Conservation (phyloP, 495 filamentous ascomycete species). For the Oidiodendron maius region DNA sequence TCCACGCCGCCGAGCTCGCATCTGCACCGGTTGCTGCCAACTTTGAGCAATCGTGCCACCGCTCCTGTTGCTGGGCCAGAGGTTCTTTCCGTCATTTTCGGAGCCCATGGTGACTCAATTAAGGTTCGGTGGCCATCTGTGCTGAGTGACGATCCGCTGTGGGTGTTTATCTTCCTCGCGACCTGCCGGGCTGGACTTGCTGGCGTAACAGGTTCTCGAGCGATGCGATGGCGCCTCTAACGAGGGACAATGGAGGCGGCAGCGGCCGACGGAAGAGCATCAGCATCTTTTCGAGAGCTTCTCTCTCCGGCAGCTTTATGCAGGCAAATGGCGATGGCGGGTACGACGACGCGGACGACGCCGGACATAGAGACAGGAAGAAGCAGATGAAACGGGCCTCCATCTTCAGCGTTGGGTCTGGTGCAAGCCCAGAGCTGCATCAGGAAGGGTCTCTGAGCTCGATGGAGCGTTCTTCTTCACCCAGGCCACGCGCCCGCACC, state of each 20-base stretch:
- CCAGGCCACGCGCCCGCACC: conserved; percentile 15
- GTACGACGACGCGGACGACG: conserved; percentile 3
- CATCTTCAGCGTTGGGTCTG: conserved; percentile 17
- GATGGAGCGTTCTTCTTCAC: conserved; percentile 8
- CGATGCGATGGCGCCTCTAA: conserved; percentile 9
- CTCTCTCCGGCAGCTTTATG: conserved; percentile 1
- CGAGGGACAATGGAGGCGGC: conserved; percentile 1
- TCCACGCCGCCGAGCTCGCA: no score
- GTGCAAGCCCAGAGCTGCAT: conserved; percentile 8
- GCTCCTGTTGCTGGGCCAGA: no score
- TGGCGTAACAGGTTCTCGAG: no score
- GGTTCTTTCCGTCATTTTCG: no score
- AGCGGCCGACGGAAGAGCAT: conserved; percentile 16
- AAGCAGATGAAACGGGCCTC: conserved; percentile 12
- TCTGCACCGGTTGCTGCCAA: no score
- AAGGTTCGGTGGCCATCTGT: not conserved
- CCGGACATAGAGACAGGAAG: conserved; percentile 15
- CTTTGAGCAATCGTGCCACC: no score
- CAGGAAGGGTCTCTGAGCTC: conserved; percentile 16
- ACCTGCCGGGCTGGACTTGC: not conserved
- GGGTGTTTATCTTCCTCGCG: no score
- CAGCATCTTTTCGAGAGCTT: conserved; percentile 11
- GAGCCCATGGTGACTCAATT: no score
- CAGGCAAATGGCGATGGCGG: conserved; percentile 15
- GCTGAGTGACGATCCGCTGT: no score